Evolutionary conservation across 2,329 filamentous ascomycete genomes (phyloP).

Genomic region (Venturia oleaginea): DNA sequence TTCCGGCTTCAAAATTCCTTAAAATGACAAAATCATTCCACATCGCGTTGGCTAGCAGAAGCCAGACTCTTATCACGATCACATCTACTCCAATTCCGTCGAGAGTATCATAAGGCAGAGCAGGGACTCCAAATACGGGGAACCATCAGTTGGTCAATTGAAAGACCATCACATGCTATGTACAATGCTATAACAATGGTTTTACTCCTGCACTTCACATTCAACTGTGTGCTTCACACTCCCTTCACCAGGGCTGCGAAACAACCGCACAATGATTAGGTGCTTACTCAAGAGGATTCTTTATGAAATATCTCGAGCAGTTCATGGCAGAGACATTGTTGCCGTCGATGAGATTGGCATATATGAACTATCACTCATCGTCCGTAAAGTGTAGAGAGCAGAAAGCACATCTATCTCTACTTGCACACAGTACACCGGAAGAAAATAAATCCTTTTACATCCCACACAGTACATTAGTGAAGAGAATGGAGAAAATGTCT

Average conservation of each 20-base stretch:
- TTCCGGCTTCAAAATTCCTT: no score
- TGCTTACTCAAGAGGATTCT: neutral
- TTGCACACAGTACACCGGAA: neutral
- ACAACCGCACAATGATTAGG: neutral
- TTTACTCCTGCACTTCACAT: no score
- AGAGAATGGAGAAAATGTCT: no score
- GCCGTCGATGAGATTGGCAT: neutral
- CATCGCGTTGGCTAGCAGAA: no score
- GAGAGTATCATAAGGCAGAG: no score
- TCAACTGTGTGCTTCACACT: no score
- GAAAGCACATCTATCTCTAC: neutral
- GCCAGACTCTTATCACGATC: no score
- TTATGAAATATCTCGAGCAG: neutral
- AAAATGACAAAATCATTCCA: no score
- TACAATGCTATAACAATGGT: neutral
- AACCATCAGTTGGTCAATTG: no score
- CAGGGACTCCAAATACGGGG: no score
- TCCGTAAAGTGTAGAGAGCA: neutral
- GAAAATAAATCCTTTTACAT: neutral
- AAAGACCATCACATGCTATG: no score
- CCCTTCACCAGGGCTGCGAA: neutral
- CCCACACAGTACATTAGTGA: neutral
- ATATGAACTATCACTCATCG: neutral
- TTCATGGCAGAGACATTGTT: neutral
- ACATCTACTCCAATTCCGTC: no score